Evolutionary conservation across 768 basidiomycete genomes (phyloP).

Genomic region (Sporobolomyces phaffii): DNA sequence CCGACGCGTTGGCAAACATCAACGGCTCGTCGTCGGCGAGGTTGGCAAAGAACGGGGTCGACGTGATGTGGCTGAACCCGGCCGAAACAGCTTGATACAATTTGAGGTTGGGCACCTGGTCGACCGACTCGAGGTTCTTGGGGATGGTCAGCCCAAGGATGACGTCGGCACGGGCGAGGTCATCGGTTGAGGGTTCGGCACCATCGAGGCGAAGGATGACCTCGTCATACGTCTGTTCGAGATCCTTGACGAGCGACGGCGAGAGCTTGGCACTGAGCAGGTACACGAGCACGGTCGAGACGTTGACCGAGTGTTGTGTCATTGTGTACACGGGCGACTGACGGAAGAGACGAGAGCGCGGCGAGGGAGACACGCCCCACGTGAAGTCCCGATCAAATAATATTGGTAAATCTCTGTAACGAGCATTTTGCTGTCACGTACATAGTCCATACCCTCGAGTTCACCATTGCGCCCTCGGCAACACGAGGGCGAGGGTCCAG

Average conservation of each 20-base stretch:
- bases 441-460: too few species aligned
- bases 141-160: slow-evolving; percentile 25
- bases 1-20: slow-evolving; percentile 21
- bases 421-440: too few species aligned
- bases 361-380: background rate
- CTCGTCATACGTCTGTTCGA: slow-evolving; percentile 41
- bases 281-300: slow-evolving; percentile 11
- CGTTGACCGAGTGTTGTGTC: background rate
- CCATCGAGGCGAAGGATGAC: slow-evolving; percentile 78
- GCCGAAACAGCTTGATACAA: slow-evolving; percentile 19
- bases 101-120: slow-evolving; percentile 19
- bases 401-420: too few species aligned
- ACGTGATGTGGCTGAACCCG: slow-evolving; percentile 18
- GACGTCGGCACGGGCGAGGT: slow-evolving; percentile 6
- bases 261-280: background rate
- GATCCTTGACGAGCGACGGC: background rate
- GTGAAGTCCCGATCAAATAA: too few species aligned
- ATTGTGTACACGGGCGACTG: slow-evolving; percentile 2
- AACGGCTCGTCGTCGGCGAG: background rate
- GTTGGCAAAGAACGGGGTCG: slow-evolving; percentile 5
- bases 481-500: background rate
- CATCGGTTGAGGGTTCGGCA: slow-evolving; percentile 54
- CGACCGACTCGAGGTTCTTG: background rate
- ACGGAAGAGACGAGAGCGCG: too few species aligned
- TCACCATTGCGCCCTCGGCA: too few species aligned